Conservation (phyloP, 2,329 filamentous ascomycete genomes). For the Raffaelea albimanens region DNA sequence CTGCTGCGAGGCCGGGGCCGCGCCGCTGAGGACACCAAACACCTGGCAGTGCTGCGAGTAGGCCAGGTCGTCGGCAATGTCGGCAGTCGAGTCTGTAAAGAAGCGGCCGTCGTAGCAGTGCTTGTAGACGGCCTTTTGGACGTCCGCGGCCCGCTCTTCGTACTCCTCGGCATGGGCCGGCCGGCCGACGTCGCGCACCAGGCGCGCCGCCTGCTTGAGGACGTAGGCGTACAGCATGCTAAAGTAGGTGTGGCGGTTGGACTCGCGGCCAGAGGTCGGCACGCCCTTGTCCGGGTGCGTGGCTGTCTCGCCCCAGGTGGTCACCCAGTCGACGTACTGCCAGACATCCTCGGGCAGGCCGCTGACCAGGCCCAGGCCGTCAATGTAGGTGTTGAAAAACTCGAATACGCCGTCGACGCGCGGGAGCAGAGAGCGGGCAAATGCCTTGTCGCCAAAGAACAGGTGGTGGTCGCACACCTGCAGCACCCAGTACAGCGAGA, state of each 20-base stretch:
- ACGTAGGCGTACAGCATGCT: conserved; percentile 29
- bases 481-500: conserved; percentile 27
- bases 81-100: conserved; percentile 19
- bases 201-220: conserved; percentile 21
- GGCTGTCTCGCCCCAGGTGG: conserved; percentile 14
- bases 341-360: conserved; percentile 18
- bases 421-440: conserved; percentile 21
- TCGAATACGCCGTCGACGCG: conserved; percentile 25
- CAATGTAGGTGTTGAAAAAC: conserved; percentile 20
- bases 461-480: conserved; percentile 25
- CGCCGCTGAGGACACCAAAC: conserved; percentile 24
- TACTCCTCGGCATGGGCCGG: conserved; percentile 20
- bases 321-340: conserved; percentile 27
- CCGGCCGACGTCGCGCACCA: conserved; percentile 23
- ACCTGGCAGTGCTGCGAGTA: conserved; percentile 27
- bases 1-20: conserved; percentile 13
- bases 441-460: conserved; percentile 23
- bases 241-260: conserved; percentile 29
- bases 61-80: conserved; percentile 15
- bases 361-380: conserved; percentile 14
- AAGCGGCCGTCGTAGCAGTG: conserved; percentile 24
- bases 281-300: conserved; percentile 20
- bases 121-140: conserved; percentile 17
- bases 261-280: conserved; percentile 24
- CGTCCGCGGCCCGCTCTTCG: conserved; percentile 14